Conservation (phyloP, 2,329 filamentous ascomycete genomes). For the Ophiocordyceps robertsii region DNA sequence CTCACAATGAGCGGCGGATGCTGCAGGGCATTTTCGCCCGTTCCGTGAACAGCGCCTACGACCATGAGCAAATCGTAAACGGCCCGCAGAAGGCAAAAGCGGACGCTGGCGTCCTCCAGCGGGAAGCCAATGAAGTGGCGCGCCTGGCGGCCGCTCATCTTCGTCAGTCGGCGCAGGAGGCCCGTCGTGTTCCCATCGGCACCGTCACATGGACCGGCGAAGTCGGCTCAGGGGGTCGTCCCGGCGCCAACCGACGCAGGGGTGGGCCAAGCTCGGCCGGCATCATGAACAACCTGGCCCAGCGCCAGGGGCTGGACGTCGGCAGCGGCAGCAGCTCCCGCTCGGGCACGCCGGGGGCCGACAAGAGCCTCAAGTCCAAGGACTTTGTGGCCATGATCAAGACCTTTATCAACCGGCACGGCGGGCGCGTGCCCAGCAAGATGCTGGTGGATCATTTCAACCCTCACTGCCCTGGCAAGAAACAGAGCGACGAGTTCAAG, state of each 20-base stretch:
- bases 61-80: slow-evolving; percentile 84
- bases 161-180: slow-evolving; percentile 57
- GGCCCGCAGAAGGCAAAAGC: slow-evolving; percentile 59
- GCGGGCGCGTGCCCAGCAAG: slow-evolving; percentile 68
- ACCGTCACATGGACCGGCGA: slow-evolving; percentile 91
- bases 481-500: slow-evolving; percentile 69
- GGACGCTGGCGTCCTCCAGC: slow-evolving; percentile 64
- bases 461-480: slow-evolving; percentile 51
- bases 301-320: slow-evolving; percentile 37
- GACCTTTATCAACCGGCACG: slow-evolving; percentile 64
- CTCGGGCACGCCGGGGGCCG: slow-evolving; percentile 26
- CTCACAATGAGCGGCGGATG: slow-evolving; percentile 57
- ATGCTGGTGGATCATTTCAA: slow-evolving; percentile 86
- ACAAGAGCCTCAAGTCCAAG: slow-evolving; percentile 32
- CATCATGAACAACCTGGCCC: slow-evolving; percentile 43
- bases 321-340: slow-evolving; percentile 31
- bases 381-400: slow-evolving; percentile 63
- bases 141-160: slow-evolving; percentile 66
- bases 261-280: slow-evolving; percentile 39
- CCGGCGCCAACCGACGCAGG: slow-evolving; percentile 38
- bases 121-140: slow-evolving; percentile 70
- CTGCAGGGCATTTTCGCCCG: slow-evolving; percentile 82
- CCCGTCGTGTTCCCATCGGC: slow-evolving; percentile 61
- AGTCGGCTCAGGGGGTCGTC: slow-evolving; percentile 63
- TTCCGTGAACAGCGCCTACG: slow-evolving; percentile 79